phyloP scores from a whole-genome alignment of 345 rosid genomes.

The Gossypioides kirkii region DNA sequence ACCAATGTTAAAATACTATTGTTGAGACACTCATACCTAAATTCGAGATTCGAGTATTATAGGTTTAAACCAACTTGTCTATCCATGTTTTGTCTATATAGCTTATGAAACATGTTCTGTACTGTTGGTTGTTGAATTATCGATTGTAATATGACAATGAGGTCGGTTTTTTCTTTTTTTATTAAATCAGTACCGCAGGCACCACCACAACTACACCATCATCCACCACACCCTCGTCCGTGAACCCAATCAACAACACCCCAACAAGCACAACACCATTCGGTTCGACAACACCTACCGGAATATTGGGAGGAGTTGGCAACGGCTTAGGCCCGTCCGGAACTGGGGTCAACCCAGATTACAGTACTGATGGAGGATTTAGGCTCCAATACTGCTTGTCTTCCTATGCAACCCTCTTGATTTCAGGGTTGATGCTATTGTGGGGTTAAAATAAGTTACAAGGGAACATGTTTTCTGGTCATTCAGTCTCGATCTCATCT shows the following conservation, averaged over 20 bases:
- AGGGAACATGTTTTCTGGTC: neutral
- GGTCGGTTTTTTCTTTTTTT: neutral
- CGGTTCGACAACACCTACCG: slow-evolving; percentile 9
- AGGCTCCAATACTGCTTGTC: slow-evolving; percentile 14
- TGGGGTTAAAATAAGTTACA: slow-evolving; percentile 22
- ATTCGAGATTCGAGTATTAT: too few relatives aligned
- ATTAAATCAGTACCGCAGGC: neutral
- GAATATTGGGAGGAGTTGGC: slow-evolving; percentile 45
- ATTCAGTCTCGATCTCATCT: neutral
- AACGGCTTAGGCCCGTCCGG: slow-evolving; percentile 38
- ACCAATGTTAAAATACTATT: too few relatives aligned
- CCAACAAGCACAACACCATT: slow-evolving; percentile 3
- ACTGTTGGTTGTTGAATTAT: too few relatives aligned
- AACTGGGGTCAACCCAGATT: slow-evolving; percentile 39
- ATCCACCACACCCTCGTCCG: neutral
- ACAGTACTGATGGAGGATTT: slow-evolving; percentile 25
- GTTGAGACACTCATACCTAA: too few relatives aligned
- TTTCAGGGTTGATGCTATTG: slow-evolving; percentile 28
- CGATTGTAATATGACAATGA: neutral
- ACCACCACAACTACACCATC: neutral
- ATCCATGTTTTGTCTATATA: too few relatives aligned
- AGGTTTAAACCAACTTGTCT: too few relatives aligned
- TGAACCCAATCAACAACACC: neutral
- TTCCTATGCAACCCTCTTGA: slow-evolving; percentile 7
- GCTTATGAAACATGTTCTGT: too few relatives aligned